Base-by-base conservation (phyloP, 305 asterid genomes). In the Rubia peregrina region DNA sequence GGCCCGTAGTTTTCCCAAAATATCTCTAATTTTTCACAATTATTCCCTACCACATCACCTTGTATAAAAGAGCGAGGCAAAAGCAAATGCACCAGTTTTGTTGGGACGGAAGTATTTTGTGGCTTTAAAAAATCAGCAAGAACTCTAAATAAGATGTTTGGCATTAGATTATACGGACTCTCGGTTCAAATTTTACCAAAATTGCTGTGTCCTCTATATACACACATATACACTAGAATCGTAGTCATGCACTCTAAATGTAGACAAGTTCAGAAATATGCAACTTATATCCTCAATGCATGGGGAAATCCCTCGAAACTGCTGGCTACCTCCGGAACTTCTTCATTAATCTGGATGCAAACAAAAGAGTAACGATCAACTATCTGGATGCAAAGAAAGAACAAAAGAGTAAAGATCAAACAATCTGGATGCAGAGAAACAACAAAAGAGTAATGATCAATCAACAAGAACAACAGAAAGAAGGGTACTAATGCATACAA, bases 401-500 rank as follows among this genome's bases (percentile, higher is more conserved):
- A 9, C 17, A 57, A 57, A 57, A 53, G 22, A 53, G 24, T n/a
- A 53, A 22, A 16, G 59, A 53, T 51, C 24, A 53, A 30, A 30
- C 67, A 63, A 64, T 72, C 72, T 82, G 59, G 19, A 67, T 24
- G 57, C 7, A 60, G 41, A 66, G 48, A 63, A 60, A 60, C 36
- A 60, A 9, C 17, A 22, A 57, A 57, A 53, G 22, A 53, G 24
- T 7, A 53, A 22, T 53, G 59, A 53, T 51, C 24, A 53, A 51
- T 51, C 2, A n/a, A n/a, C 57, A 51, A 51, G 57, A 51, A 6
- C 57, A 51, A 21, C 46, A 67, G 0, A 46, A 3, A 49, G 65
- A 36, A 12, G 69, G 65, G 73, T 69, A 56, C 46, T 67, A 73
- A 41, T 65, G 71, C 73, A 53, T 84, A 91, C 95, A 82, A 60